Percentiles rank a stretch among this genome's conserved stretches.
Conservation (phyloP, 1,139 yeast genomes). For the Meyerozyma elateridarum region DNA sequence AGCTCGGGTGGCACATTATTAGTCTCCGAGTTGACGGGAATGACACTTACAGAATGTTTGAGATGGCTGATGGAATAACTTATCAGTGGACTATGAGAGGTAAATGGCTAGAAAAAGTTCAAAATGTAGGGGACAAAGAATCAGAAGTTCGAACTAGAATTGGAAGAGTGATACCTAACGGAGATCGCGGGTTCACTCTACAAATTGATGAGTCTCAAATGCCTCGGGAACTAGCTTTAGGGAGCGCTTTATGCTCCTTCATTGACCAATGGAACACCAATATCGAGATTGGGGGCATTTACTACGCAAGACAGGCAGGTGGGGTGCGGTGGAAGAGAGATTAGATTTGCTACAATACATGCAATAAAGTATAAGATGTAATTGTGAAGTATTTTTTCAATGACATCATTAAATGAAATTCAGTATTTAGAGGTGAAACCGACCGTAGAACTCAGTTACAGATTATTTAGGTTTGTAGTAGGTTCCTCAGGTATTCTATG, state of each 20-base stretch:
- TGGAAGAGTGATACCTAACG: conserved; percentile 48
- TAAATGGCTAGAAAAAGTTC: conserved; percentile 51
- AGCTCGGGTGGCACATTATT: conserved; percentile 61
- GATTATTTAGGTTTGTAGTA: too few relatives aligned
- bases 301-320: conserved; percentile 46
- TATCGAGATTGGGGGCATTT: conserved; percentile 57
- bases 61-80: conserved; percentile 51
- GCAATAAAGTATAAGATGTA: too few relatives aligned
- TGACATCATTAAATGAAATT: too few relatives aligned
- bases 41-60: conserved; percentile 55
- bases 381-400: too few relatives aligned
- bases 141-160: conserved; percentile 59
- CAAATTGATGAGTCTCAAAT: conserved; percentile 50
- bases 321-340: conserved; percentile 61
- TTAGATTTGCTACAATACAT: too few relatives aligned
- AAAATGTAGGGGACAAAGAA: conserved; percentile 55
- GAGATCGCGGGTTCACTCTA: conserved; percentile 48
- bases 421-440: too few relatives aligned
- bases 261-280: conserved; percentile 67
- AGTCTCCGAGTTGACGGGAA: conserved; percentile 58
- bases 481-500: too few relatives aligned
- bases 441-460: too few relatives aligned
- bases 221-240: conserved; percentile 50
- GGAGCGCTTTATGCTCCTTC: conserved; percentile 55
- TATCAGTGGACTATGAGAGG: conserved; percentile 66